Percentiles rank a stretch among this genome's conserved stretches.
Conservation (phyloP, 225 moss, liverwort and hornwort genomes). For the Physcomitrium patens region DNA sequence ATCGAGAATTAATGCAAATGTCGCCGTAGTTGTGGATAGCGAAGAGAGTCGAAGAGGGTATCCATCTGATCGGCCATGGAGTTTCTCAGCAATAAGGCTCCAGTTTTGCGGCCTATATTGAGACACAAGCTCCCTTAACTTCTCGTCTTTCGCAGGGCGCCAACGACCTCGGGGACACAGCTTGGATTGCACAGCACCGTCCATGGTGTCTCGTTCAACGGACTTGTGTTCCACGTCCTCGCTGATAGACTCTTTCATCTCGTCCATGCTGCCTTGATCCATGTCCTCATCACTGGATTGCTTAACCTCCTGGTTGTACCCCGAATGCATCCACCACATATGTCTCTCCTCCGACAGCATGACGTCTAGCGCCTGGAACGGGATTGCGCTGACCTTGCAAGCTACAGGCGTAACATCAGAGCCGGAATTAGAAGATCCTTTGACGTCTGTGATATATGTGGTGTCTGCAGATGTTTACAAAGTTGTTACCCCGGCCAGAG, state of each 20-base stretch:
- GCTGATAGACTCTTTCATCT: constrained; percentile 75
- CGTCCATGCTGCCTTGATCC: constrained; percentile 70
- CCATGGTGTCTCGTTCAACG: constrained; percentile 36
- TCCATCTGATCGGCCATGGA: constrained; percentile 95
- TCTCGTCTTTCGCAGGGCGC: constrained; percentile 95
- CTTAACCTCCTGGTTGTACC: constrained; percentile 22
- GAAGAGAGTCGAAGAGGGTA: not conserved
- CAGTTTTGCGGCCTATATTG: constrained; percentile 93
- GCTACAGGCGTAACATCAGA: constrained; percentile 29
- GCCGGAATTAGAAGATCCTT: constrained; percentile 39
- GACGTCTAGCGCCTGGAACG: constrained; percentile 25
- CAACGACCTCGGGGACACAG: constrained; percentile 89
- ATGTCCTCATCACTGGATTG: constrained; percentile 40
- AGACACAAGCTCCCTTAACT: constrained; percentile 83
- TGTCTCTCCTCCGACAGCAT: constrained; percentile 5
- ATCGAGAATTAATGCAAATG: too few relatives aligned
- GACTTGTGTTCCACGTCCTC: constrained; percentile 71
- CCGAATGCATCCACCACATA: constrained; percentile 42
- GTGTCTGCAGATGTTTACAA: constrained; percentile 39
- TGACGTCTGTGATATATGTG: constrained; percentile 41
- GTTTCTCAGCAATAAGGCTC: constrained; percentile 96
- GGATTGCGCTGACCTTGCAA: constrained; percentile 15
- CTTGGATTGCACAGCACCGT: constrained; percentile 73
- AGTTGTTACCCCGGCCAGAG: constrained; percentile 14
- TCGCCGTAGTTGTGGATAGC: too few relatives aligned